These are phyloP conservation scores for Hydrangea macrophylla DNA, from an alignment of 148 eudicot genomes.

Conservation along the genomic window DNA sequence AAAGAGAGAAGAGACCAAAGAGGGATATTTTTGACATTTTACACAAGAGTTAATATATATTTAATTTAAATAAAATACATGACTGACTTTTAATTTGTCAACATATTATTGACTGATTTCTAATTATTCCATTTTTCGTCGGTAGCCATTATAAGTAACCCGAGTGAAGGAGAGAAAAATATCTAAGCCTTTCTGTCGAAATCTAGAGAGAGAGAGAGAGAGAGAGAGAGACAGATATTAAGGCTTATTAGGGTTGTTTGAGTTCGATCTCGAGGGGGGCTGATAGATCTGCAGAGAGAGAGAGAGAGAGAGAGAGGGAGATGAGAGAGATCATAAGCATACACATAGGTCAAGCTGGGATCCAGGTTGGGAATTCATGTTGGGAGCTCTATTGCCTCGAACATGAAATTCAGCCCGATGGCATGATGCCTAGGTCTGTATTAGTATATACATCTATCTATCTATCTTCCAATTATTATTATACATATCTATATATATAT, in stretches of 20 bases:
- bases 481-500: no score
- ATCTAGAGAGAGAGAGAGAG: conserved; percentile 4
- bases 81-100: no score
- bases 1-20: no score
- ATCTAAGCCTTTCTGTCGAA: background rate
- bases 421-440: conserved; percentile 46
- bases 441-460: background rate
- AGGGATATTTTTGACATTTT: no score
- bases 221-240: background rate
- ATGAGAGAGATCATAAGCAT: conserved; percentile 59
- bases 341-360: conserved; percentile 58
- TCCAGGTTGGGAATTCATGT: conserved; percentile 57
- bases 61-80: no score
- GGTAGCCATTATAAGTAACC: no score
- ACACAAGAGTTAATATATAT: no score
- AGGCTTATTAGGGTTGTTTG: background rate
- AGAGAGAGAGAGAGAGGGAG: conserved; percentile 1
- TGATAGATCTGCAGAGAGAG: background rate
- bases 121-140: no score
- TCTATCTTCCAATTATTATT: no score
- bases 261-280: background rate
- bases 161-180: background rate
- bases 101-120: no score
- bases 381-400: conserved; percentile 62
- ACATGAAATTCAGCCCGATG: conserved; percentile 54